Conservation (phyloP, 768 basidiomycete genomes). For the Daedalea quercina region DNA sequence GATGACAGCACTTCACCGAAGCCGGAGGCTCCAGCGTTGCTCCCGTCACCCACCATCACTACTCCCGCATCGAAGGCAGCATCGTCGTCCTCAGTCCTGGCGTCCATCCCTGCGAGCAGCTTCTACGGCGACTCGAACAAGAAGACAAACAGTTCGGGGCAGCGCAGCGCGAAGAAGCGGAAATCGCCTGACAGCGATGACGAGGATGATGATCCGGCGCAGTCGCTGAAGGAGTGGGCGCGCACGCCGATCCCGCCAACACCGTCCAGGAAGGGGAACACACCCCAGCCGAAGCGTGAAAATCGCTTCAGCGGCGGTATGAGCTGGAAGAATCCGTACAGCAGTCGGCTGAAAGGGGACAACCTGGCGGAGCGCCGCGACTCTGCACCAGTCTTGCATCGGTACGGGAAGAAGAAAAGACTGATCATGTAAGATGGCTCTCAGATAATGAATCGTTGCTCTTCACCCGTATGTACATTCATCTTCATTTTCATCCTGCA, state of each 20-base stretch:
- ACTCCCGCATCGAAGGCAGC: constrained; percentile 22
- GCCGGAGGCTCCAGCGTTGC: constrained; percentile 4
- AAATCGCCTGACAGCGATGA: constrained; percentile 31
- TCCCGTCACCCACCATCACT: constrained; percentile 17
- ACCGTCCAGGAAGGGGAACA: constrained; percentile 6
- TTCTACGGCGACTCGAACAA: constrained; percentile 28
- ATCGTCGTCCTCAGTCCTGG: constrained; percentile 22
- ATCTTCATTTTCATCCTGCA: background rate
- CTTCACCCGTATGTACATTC: background rate
- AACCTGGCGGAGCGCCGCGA: constrained; percentile 24
- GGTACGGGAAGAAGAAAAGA: constrained; percentile 27
- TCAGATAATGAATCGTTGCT: background rate
- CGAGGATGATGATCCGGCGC: constrained; percentile 23
- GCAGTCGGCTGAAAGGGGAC: constrained; percentile 29
- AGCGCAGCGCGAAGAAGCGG: constrained; percentile 30
- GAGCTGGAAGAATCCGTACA: constrained; percentile 30
- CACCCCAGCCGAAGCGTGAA: constrained; percentile 3
- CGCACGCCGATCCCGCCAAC: constrained; percentile 12
- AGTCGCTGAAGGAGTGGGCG: constrained; percentile 15
- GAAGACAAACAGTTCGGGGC: constrained; percentile 4
- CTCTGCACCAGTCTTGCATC: constrained; percentile 15
- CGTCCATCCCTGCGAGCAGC: constrained; percentile 25
- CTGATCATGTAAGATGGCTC: constrained; percentile 26
- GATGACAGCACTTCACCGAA: background rate
- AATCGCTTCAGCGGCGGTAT: background rate